These are phyloP conservation scores for Kodamaea neixiangensis DNA, from an alignment of 805 yeast genomes.

Conservation along the genomic window DNA sequence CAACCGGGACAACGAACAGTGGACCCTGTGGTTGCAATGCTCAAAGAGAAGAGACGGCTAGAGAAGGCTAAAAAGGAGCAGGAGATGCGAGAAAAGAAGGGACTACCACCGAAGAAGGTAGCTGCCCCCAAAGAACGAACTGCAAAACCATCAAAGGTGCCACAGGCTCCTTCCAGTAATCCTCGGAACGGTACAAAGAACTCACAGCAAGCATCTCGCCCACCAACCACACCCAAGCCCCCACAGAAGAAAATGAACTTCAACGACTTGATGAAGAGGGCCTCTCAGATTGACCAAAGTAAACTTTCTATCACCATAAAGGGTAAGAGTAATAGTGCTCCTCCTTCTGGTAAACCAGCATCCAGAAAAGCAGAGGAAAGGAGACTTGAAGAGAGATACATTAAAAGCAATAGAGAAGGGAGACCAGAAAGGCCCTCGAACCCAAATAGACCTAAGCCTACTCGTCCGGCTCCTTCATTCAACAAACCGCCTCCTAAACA, in stretches of 20 bases:
- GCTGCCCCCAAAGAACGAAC: slow-evolving; percentile 11
- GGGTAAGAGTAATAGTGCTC: slow-evolving; percentile 35
- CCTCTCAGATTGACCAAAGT: slow-evolving; percentile 55
- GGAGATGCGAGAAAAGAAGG: slow-evolving; percentile 35
- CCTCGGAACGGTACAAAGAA: slow-evolving; percentile 9
- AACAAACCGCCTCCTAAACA: background rate
- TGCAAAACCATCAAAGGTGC: slow-evolving; percentile 7
- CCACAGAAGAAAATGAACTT: slow-evolving; percentile 54
- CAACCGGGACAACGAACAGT: slow-evolving; percentile 26
- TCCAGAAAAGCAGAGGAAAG: background rate
- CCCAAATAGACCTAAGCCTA: background rate
- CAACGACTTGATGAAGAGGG: slow-evolving; percentile 69
- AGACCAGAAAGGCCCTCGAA: background rate
- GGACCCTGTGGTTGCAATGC: slow-evolving; percentile 71
- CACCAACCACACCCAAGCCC: slow-evolving; percentile 12
- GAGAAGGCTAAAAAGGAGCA: slow-evolving; percentile 50
- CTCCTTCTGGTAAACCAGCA: slow-evolving; percentile 5
- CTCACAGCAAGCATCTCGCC: slow-evolving; percentile 12
- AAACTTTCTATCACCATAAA: slow-evolving; percentile 39
- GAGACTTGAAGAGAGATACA: background rate
- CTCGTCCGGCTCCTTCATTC: background rate
- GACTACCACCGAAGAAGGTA: slow-evolving; percentile 28
- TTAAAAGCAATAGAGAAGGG: background rate
- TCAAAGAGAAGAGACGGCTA: slow-evolving; percentile 64
- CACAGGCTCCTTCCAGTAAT: slow-evolving; percentile 1